Conservation (phyloP, 31 red algal species). For the Endocladia muricata region DNA sequence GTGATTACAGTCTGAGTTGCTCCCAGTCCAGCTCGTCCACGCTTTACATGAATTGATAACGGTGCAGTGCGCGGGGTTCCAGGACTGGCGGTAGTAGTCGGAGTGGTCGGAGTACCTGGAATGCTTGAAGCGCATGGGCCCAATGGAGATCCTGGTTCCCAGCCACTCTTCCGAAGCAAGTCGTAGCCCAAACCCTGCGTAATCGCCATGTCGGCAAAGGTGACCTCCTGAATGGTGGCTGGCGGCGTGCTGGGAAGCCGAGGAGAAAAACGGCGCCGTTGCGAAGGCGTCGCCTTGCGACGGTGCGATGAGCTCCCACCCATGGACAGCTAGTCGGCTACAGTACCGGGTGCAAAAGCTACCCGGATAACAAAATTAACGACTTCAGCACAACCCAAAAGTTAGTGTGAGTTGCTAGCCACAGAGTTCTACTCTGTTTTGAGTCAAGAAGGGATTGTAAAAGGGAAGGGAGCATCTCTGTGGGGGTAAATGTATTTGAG, state of each 20-base stretch:
- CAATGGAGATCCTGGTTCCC: conserved; percentile 13
- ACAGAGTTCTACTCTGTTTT: too few species aligned
- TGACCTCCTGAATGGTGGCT: not conserved
- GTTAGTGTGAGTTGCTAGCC: too few species aligned
- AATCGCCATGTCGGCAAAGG: conserved; percentile 1
- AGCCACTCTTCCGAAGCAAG: not conserved
- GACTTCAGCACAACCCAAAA: too few species aligned
- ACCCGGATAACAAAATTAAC: too few species aligned
- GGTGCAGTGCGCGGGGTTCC: not conserved
- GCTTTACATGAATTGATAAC: not conserved
- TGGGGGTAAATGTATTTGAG: too few species aligned
- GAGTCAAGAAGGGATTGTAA: too few species aligned
- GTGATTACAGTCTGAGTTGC: not conserved
- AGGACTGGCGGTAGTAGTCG: not conserved
- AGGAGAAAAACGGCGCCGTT: not conserved
- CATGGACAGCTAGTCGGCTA: too few species aligned
- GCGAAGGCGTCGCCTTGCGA: not conserved
- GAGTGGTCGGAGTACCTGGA: not conserved
- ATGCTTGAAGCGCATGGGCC: not conserved
- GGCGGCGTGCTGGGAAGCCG: not conserved
- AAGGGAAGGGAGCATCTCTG: too few species aligned
- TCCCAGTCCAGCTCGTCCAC: not conserved
- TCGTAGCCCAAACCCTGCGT: conserved; percentile 5
- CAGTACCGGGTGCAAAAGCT: too few species aligned
- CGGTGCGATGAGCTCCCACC: not conserved